Evolutionary conservation across 768 basidiomycete species (phyloP).

Genomic region (Boletus sp.): DNA sequence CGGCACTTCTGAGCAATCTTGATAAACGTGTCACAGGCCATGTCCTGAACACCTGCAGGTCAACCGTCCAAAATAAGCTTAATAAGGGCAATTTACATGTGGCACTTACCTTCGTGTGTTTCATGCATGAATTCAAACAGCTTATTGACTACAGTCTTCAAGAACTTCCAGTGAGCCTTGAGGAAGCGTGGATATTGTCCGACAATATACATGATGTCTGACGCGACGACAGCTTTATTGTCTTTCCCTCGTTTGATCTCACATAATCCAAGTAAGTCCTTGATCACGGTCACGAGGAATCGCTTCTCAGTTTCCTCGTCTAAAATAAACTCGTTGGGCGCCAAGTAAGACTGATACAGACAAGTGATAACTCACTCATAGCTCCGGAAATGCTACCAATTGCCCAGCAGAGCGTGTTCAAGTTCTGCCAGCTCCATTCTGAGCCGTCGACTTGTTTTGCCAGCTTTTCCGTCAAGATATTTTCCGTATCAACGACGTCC

Average conservation of each 20-base stretch:
- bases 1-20: slow-evolving; percentile 99
- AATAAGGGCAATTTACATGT: background rate
- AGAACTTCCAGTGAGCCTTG: slow-evolving; percentile 99
- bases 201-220: slow-evolving; percentile 98
- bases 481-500: slow-evolving; percentile 94
- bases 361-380: slow-evolving; percentile 72
- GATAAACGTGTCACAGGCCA: slow-evolving; percentile 99
- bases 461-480: slow-evolving; percentile 95
- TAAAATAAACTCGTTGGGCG: slow-evolving; percentile 28
- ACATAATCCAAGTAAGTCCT: slow-evolving; percentile 93
- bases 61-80: slow-evolving; percentile 1
- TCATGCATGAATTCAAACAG: slow-evolving; percentile 99
- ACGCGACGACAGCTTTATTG: slow-evolving; percentile 98
- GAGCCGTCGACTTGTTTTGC: slow-evolving; percentile 95
- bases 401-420: slow-evolving; percentile 99
- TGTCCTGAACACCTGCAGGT: slow-evolving; percentile 88
- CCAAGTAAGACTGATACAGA: background rate
- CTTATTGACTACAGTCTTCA: slow-evolving; percentile 99
- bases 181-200: slow-evolving; percentile 99
- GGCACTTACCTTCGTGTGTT: slow-evolving; percentile 80
- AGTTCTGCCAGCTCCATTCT: slow-evolving; percentile 99
- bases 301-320: slow-evolving; percentile 99
- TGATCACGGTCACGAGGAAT: slow-evolving; percentile 98
- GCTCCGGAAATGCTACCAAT: slow-evolving; percentile 99
- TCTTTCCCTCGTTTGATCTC: slow-evolving; percentile 99